These are phyloP conservation scores for Trichomonascus vanleenenianus DNA, from an alignment of 805 yeast genomes.

Conservation along the genomic window DNA sequence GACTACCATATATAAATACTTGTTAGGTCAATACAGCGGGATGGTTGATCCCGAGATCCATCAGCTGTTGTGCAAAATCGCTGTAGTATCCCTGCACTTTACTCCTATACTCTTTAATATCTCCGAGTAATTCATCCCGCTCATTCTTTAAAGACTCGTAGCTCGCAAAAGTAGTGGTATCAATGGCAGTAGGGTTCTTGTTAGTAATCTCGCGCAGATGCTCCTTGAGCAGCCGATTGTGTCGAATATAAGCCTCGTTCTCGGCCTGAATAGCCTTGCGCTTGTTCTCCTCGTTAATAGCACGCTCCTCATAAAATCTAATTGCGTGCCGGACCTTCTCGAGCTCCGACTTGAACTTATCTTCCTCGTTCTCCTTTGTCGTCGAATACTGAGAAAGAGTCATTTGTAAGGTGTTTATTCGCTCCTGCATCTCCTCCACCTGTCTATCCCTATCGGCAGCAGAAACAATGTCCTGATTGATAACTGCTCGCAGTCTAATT, in stretches of 20 bases:
- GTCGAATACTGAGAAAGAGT: slow-evolving; percentile 15
- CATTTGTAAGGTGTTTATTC: slow-evolving; percentile 27
- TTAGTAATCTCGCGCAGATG: slow-evolving; percentile 22
- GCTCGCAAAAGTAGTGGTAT: not conserved
- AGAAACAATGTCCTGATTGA: slow-evolving; percentile 38
- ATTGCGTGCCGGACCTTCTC: slow-evolving; percentile 23
- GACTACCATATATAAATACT: too few relatives aligned
- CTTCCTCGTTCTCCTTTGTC: slow-evolving; percentile 18
- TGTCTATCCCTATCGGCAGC: slow-evolving; percentile 32
- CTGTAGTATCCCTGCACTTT: not conserved
- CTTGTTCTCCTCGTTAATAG: slow-evolving; percentile 25
- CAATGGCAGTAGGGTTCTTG: slow-evolving; percentile 1
- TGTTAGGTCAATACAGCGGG: not conserved
- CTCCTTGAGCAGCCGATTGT: slow-evolving; percentile 24
- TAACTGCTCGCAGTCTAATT: slow-evolving; percentile 53
- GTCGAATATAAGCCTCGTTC: slow-evolving; percentile 20
- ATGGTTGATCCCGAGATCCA: not conserved
- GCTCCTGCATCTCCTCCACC: slow-evolving; percentile 33
- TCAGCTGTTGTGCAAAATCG: not conserved
- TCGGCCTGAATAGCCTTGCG: slow-evolving; percentile 25
- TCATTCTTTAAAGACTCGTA: slow-evolving; percentile 4
- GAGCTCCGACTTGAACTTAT: slow-evolving; percentile 22
- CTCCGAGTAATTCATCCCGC: not conserved
- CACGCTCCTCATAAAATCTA: slow-evolving; percentile 25
- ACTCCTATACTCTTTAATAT: not conserved